Conservation (phyloP, 2,329 filamentous ascomycete species). For the Exophiala calicioides region DNA sequence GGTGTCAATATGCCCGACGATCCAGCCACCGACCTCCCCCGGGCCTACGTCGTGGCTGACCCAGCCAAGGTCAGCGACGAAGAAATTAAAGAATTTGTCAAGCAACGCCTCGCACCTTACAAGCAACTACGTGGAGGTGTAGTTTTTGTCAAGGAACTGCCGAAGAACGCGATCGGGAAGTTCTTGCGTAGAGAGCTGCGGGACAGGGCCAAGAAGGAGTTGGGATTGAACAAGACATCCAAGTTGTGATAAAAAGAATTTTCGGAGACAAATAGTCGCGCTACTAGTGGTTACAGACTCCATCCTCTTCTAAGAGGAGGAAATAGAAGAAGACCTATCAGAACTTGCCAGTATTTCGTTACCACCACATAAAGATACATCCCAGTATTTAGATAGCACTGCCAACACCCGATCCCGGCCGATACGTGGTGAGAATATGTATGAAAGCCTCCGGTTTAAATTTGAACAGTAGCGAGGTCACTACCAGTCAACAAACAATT, state of each 20-base stretch:
- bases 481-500: too few species aligned
- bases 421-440: too few species aligned
- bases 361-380: too few species aligned
- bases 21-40: constrained; percentile 55
- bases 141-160: constrained; percentile 28
- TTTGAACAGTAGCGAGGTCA: too few species aligned
- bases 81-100: constrained; percentile 29
- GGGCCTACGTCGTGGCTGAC: constrained; percentile 56
- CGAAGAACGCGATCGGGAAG: constrained; percentile 31
- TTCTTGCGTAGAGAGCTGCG: constrained; percentile 29
- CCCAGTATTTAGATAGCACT: too few species aligned
- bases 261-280: too few species aligned
- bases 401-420: too few species aligned
- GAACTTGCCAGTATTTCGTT: too few species aligned
- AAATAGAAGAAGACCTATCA: too few species aligned
- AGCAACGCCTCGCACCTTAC: constrained; percentile 23
- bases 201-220: constrained; percentile 28
- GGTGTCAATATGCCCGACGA: constrained; percentile 53
- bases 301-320: too few species aligned
- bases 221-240: constrained; percentile 18
- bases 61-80: constrained; percentile 17
- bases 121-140: constrained; percentile 32
- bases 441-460: too few species aligned
- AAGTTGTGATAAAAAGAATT: too few species aligned
- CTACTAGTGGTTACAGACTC: background rate